Conservation (phyloP, 129 eudicot genomes). For the Oenanthe sinensis region DNA sequence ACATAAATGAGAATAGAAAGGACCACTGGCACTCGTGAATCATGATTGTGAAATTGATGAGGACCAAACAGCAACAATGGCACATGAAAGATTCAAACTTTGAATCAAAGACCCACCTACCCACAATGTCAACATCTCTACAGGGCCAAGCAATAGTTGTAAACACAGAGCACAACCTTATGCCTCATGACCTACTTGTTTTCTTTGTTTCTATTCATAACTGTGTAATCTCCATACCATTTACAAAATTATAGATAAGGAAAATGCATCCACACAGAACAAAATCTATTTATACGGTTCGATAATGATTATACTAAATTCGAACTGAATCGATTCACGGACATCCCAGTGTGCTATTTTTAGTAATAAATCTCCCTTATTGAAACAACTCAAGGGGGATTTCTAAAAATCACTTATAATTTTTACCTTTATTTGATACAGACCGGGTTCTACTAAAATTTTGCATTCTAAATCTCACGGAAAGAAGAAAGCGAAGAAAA, state of each 20-base stretch:
- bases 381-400: neutral
- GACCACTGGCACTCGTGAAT: conserved; percentile 20
- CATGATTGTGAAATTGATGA: conserved; percentile 18
- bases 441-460: no score
- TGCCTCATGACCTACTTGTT: conserved; percentile 19
- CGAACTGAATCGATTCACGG: no score
- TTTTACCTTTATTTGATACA: no score
- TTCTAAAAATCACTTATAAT: neutral
- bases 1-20: conserved; percentile 8
- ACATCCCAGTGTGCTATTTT: no score
- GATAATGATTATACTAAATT: no score
- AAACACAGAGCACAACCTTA: conserved; percentile 7
- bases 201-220: conserved; percentile 3
- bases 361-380: no score
- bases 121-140: conserved; percentile 1
- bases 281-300: no score
- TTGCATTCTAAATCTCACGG: neutral
- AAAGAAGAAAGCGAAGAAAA: no score
- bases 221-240: neutral
- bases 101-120: conserved; percentile 11
- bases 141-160: conserved; percentile 15
- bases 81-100: conserved; percentile 33
- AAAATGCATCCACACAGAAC: neutral
- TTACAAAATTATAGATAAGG: neutral
- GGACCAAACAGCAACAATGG: neutral